Percentiles rank a stretch among this genome's conserved stretches.
phyloP scores from a whole-genome alignment of 2,329 filamentous ascomycete genomes.

The Monilinia aucupariae region DNA sequence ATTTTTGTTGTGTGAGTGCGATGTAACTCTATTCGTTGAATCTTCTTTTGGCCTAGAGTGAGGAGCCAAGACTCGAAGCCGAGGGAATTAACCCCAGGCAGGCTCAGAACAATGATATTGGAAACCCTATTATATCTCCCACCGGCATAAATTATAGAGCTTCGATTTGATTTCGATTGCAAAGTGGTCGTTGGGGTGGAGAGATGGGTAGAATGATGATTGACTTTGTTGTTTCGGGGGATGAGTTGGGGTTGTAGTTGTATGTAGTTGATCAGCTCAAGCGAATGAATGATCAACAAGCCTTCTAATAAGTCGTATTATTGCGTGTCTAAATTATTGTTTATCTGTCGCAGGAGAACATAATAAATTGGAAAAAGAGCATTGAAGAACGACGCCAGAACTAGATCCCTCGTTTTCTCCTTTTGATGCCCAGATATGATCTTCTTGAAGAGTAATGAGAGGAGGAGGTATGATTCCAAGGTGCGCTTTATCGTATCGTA shows the following conservation, averaged over 20 bases:
- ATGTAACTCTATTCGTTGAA: conserved; percentile 8
- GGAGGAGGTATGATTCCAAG: background rate
- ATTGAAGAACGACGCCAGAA: background rate
- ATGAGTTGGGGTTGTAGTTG: conserved; percentile 15
- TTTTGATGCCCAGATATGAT: background rate
- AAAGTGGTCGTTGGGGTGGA: conserved; percentile 8
- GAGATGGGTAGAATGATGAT: conserved; percentile 13
- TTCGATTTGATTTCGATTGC: conserved; percentile 3
- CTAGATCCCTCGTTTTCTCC: background rate
- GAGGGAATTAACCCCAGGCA: conserved; percentile 27
- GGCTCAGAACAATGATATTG: conserved; percentile 18
- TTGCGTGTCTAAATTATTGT: conserved; percentile 16
- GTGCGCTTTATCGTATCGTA: background rate
- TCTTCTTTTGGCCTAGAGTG: conserved; percentile 14
- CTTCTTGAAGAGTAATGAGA: background rate
- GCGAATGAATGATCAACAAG: conserved; percentile 17
- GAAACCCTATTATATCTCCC: background rate
- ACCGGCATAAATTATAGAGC: background rate
- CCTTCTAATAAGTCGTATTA: conserved; percentile 14
- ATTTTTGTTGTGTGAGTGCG: conserved; percentile 8
- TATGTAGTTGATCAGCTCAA: conserved; percentile 18
- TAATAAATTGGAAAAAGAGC: conserved; percentile 5
- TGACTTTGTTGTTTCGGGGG: conserved; percentile 15
- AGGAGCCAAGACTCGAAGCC: conserved; percentile 25
- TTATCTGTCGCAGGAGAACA: conserved; percentile 8